Evolutionary conservation across 2,329 filamentous ascomycete genomes (phyloP).

Genomic region (Monosporascus sp.): DNA sequence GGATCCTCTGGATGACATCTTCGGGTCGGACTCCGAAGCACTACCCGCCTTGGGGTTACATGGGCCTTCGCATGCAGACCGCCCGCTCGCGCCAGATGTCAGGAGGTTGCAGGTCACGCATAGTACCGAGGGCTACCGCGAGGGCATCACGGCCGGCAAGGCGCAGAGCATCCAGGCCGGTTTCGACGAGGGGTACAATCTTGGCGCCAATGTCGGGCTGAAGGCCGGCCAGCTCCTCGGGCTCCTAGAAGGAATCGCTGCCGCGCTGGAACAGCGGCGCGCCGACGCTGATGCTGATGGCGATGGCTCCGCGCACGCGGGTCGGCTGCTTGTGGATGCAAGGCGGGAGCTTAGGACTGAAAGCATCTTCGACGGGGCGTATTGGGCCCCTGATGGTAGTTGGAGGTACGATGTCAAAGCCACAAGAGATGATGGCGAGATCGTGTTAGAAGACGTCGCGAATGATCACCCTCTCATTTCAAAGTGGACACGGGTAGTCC

Average conservation of each 20-base stretch:
- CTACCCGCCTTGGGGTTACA: constrained; percentile 2
- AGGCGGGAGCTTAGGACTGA: constrained; percentile 54
- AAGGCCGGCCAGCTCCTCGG: constrained; percentile 71
- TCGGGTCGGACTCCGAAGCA: constrained; percentile 8
- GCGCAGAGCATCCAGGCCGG: constrained; percentile 71
- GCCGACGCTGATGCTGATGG: constrained; percentile 2
- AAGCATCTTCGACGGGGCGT: constrained; percentile 59
- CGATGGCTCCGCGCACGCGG: constrained; percentile 17
- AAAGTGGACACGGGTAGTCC: constrained; percentile 51
- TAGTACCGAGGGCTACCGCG: constrained; percentile 81
- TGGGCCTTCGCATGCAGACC: constrained; percentile 1
- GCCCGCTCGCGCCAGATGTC: constrained; percentile 55
- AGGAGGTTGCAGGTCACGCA: constrained; percentile 70
- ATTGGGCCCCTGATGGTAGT: constrained; percentile 63
- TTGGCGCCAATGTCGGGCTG: constrained; percentile 77
- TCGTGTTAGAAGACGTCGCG: constrained; percentile 54
- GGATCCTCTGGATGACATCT: constrained; percentile 9
- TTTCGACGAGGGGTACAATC: constrained; percentile 84
- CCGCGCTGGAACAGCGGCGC: constrained; percentile 35
- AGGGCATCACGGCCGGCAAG: constrained; percentile 76
- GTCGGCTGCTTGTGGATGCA: constrained; percentile 41
- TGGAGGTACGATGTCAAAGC: constrained; percentile 58
- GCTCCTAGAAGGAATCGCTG: constrained; percentile 64
- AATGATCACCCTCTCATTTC: constrained; percentile 60
- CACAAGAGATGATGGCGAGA: constrained; percentile 21